Conservation (phyloP, 768 basidiomycete genomes). For the Leccinum longicurvipes region DNA sequence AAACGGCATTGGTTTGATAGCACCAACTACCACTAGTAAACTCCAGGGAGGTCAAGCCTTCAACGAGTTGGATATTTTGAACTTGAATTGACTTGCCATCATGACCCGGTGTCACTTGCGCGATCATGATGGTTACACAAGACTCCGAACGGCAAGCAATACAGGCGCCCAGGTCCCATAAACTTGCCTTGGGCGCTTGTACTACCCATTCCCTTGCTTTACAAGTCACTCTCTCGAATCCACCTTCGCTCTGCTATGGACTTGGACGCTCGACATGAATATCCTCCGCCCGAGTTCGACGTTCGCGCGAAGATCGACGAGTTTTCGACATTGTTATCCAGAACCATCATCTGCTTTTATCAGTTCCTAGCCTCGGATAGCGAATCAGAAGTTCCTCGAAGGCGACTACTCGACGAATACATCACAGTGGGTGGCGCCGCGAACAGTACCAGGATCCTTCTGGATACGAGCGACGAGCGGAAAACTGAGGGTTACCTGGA, state of each 20-base stretch:
- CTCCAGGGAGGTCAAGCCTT: background rate
- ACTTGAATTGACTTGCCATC: background rate
- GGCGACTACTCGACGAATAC: constrained; percentile 25
- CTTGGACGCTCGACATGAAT: background rate
- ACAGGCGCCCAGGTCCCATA: constrained; percentile 9
- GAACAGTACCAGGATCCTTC: constrained; percentile 23
- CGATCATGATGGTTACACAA: too few relatives aligned
- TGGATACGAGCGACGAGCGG: constrained; percentile 22
- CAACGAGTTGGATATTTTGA: background rate
- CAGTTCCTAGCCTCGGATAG: constrained; percentile 27
- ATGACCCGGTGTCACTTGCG: too few relatives aligned
- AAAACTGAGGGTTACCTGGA: constrained; percentile 20
- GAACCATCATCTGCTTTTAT: constrained; percentile 26
- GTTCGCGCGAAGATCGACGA: constrained; percentile 22
- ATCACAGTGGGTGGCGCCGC: constrained; percentile 27
- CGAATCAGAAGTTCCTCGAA: constrained; percentile 20
- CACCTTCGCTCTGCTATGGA: constrained; percentile 9
- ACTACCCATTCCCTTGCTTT: background rate
- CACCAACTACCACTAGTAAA: too few relatives aligned
- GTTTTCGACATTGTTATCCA: constrained; percentile 19
- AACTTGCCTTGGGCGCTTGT: constrained; percentile 6
- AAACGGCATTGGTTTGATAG: too few relatives aligned
- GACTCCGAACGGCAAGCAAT: too few relatives aligned
- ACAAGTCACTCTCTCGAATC: background rate
- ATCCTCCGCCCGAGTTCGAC: constrained; percentile 10